phyloP scores from a whole-genome alignment of 768 basidiomycete species.

The Lactarius trivialis region DNA sequence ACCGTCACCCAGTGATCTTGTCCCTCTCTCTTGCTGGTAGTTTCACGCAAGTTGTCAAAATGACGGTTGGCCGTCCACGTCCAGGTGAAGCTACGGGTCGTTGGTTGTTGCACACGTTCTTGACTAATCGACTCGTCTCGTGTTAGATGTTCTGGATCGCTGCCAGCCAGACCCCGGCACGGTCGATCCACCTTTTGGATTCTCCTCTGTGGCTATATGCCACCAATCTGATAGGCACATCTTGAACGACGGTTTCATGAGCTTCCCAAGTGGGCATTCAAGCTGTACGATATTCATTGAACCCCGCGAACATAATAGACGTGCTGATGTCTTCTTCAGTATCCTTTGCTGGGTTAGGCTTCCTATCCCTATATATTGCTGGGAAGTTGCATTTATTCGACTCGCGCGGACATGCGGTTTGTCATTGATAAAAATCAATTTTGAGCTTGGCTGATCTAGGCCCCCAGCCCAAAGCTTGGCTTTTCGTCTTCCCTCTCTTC shows the following conservation, averaged over 20 bases:
- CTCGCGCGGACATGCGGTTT: slow-evolving; percentile 60
- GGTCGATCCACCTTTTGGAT: slow-evolving; percentile 60
- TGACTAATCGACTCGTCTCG: background rate
- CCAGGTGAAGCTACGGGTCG: slow-evolving; percentile 46
- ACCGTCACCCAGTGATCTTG: slow-evolving; percentile 48
- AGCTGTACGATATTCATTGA: slow-evolving; percentile 50
- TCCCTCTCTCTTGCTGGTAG: slow-evolving; percentile 70
- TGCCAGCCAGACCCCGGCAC: slow-evolving; percentile 66
- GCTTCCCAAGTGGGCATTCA: slow-evolving; percentile 89
- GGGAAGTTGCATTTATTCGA: slow-evolving; percentile 94
- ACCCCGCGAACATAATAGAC: background rate
- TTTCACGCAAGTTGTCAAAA: slow-evolving; percentile 79
- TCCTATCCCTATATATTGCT: slow-evolving; percentile 80
- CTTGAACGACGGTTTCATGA: slow-evolving; percentile 80
- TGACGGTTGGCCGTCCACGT: slow-evolving; percentile 84
- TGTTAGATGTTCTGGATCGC: slow-evolving; percentile 53
- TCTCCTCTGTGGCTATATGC: slow-evolving; percentile 74
- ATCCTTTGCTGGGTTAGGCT: slow-evolving; percentile 89
- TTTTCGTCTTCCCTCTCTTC: slow-evolving; percentile 66
- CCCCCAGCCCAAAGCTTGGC: slow-evolving; percentile 63
- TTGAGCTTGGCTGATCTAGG: background rate
- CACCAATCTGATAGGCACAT: slow-evolving; percentile 55
- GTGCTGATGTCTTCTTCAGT: slow-evolving; percentile 38
- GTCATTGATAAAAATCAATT: slow-evolving; percentile 22
- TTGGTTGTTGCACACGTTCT: background rate